Evolutionary conservation across 2,329 filamentous ascomycete genomes (phyloP), one percentile per base, ranked within the genome.

Genomic region (Alternaria solani): DNA sequence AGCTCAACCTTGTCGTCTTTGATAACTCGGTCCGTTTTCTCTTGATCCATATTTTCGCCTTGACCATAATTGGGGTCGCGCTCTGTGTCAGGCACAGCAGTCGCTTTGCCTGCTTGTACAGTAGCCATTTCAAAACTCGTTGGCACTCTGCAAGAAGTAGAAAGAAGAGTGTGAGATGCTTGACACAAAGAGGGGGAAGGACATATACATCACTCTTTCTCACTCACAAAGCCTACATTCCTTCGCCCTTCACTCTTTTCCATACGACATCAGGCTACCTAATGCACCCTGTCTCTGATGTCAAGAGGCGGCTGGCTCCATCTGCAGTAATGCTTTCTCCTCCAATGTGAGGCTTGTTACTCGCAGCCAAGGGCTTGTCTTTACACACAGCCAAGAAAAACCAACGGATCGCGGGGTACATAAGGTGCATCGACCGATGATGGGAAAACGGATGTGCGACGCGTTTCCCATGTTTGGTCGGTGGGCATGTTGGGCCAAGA

Each of bases 1-100:
- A 83, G 72, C 51, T 59, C 75, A 26, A 70, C 49, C 53, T 75
- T 76, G 42, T 74, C 71, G 20, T 70, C 69, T 39, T 67, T 63
- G 51, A 72, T 55, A 32, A 71, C 63, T 26, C 68, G 66, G 32
- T 70, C 62, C n/a, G 63, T 65, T 32, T 69, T 62, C 38, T 68
- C 60, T 47, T 67, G 53, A 11, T 66, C 34, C 23, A 65, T 28
- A 18, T 60, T 51, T 46, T 57, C 32, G 38, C 64, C 65, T 41
- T 73, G 55, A 48, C 63, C 66, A 47, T 64, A 62, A 42, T 67
- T 66, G 12, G 66, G 67, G 43, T 69, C 62, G 30, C 63, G 63
- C 39, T 68, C 67, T 18, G 72, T 70, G 47, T 75, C 71, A 4
- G 70, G 70, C 11, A 73, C 69, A 38, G 64, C 64, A 18, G 60